Percentiles rank a stretch among this genome's conserved stretches.
Evolutionary conservation across 257 asterid species (phyloP).

Genomic region (Catharanthus roseus): DNA sequence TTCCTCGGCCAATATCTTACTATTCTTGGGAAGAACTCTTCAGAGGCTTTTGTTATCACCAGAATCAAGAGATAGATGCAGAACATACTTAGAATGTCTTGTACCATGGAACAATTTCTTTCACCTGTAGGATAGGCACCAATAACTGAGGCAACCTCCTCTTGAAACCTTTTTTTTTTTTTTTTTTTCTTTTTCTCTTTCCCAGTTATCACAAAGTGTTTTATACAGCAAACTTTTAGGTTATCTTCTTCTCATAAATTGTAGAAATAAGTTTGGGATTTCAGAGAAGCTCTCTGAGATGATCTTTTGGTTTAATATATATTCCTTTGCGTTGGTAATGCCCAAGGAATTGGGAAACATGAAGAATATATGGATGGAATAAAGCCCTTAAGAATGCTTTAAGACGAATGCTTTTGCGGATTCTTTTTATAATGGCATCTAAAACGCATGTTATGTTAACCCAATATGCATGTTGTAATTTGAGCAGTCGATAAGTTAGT

Average conservation of each 20-base stretch:
- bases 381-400: not conserved
- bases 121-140: slow-evolving; percentile 7
- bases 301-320: not conserved
- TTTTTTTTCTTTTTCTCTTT: not conserved
- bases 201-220: not conserved
- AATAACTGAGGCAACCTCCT: not conserved
- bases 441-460: too few relatives aligned
- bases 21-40: not conserved
- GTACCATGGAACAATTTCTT: slow-evolving; percentile 2
- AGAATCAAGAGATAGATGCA: not conserved
- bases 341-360: not conserved
- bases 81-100: not conserved
- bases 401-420: too few relatives aligned
- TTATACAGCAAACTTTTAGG: not conserved
- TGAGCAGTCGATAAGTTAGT: too few relatives aligned
- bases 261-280: slow-evolving; percentile 4
- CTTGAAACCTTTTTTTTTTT: not conserved
- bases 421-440: too few relatives aligned
- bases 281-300: not conserved
- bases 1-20: not conserved
- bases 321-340: not conserved
- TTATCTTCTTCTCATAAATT: not conserved
- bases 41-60: not conserved
- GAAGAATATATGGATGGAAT: not conserved
- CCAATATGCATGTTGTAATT: too few relatives aligned